phyloP scores from a whole-genome alignment of 2,329 filamentous ascomycete genomes.

The Cordyceps farinosa region DNA sequence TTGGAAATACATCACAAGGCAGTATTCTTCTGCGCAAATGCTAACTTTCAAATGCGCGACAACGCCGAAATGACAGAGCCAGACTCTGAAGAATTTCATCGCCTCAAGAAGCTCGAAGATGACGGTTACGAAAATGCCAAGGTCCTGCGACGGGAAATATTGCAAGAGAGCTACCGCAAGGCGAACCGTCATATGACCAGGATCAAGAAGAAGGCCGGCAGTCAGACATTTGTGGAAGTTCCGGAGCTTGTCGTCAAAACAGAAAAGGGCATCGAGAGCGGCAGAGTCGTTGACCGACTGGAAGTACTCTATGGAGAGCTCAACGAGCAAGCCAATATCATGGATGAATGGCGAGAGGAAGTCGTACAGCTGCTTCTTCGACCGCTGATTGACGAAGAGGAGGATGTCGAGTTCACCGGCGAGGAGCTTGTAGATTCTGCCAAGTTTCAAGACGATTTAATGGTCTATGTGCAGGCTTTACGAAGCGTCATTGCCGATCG shows the following conservation, averaged over 20 bases:
- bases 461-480: slow-evolving; percentile 78
- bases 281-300: slow-evolving; percentile 61
- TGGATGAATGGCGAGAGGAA: slow-evolving; percentile 71
- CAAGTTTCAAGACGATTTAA: slow-evolving; percentile 81
- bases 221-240: slow-evolving; percentile 58
- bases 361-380: slow-evolving; percentile 69
- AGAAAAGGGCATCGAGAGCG: slow-evolving; percentile 68
- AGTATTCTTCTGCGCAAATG: slow-evolving; percentile 80
- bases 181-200: slow-evolving; percentile 54
- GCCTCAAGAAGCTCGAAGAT: slow-evolving; percentile 66
- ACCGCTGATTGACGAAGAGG: slow-evolving; percentile 80
- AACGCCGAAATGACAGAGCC: slow-evolving; percentile 61
- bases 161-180: slow-evolving; percentile 49
- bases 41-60: slow-evolving; percentile 77
- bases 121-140: slow-evolving; percentile 77
- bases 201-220: slow-evolving; percentile 51
- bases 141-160: slow-evolving; percentile 69
- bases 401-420: slow-evolving; percentile 69
- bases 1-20: slow-evolving; percentile 80
- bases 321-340: slow-evolving; percentile 66
- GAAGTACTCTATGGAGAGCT: slow-evolving; percentile 62
- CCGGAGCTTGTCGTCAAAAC: slow-evolving; percentile 52
- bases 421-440: slow-evolving; percentile 89
- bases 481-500: slow-evolving; percentile 76
- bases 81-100: slow-evolving; percentile 63